These are phyloP conservation scores for Aspergillus sergii DNA, from an alignment of 2,329 filamentous ascomycete species.

Conservation along the genomic window DNA sequence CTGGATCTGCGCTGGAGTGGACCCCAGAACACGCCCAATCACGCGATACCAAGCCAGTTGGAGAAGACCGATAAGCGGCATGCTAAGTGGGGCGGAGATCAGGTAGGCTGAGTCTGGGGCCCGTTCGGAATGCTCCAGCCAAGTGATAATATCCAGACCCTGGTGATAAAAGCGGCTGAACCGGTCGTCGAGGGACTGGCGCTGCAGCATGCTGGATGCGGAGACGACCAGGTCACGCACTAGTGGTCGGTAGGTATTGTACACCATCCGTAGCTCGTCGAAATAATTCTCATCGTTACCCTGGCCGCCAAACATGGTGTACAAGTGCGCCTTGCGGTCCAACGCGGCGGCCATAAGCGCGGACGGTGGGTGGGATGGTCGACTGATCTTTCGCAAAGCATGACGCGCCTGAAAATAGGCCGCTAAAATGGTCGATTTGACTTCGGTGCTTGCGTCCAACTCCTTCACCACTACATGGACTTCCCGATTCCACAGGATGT, in stretches of 20 bases:
- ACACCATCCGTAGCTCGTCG: constrained; percentile 26
- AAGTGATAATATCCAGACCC: constrained; percentile 32
- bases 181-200: constrained; percentile 2
- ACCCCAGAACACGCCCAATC: neutral
- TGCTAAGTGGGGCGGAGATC: constrained; percentile 38
- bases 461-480: constrained; percentile 13
- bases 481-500: constrained; percentile 13
- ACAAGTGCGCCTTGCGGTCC: neutral
- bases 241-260: constrained; percentile 22
- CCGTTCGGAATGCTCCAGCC: constrained; percentile 29
- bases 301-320: constrained; percentile 31
- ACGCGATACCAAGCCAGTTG: constrained; percentile 21
- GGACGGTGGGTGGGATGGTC: neutral
- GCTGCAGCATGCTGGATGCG: constrained; percentile 6
- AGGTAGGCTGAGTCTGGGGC: constrained; percentile 36
- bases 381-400: neutral
- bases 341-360: neutral
- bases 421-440: neutral
- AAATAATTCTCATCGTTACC: constrained; percentile 32
- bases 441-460: neutral
- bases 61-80: constrained; percentile 40
- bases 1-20: neutral
- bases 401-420: neutral
- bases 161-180: constrained; percentile 17
- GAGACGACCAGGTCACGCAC: constrained; percentile 12